Evolutionary conservation across 352 stramenopile genomes (phyloP).

Genomic region (Phytophthora rubi): DNA sequence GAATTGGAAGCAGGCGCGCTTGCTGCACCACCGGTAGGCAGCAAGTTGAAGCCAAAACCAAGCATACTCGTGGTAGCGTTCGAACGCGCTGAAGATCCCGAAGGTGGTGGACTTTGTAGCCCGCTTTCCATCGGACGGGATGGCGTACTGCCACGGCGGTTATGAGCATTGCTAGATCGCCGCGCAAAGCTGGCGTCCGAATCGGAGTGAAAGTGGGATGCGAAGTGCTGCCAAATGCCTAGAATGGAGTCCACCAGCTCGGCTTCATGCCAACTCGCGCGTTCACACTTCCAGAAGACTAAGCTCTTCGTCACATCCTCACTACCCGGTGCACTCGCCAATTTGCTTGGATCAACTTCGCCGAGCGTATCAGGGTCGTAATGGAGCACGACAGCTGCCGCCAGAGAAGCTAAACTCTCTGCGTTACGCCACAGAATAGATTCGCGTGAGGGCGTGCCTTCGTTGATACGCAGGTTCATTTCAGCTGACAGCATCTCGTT

Average conservation of each 20-base stretch:
- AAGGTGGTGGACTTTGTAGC: conserved; percentile 57
- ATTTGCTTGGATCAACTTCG: conserved; percentile 50
- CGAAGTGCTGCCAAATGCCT: conserved; percentile 83
- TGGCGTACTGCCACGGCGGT: conserved; percentile 30
- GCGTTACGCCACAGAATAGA: conserved; percentile 84
- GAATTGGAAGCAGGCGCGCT: conserved; percentile 22
- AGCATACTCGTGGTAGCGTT: conserved; percentile 44
- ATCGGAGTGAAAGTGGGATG: conserved; percentile 72
- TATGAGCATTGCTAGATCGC: conserved; percentile 54
- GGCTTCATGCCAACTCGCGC: conserved; percentile 74
- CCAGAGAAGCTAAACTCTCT: conserved; percentile 76
- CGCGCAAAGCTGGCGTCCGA: conserved; percentile 81
- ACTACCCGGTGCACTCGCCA: conserved; percentile 15
- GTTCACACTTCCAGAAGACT: conserved; percentile 83
- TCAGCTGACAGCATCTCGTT: conserved; percentile 78
- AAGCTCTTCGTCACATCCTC: conserved; percentile 36
- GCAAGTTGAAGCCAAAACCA: conserved; percentile 66
- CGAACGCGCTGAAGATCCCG: conserved; percentile 29
- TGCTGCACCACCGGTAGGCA: conserved; percentile 37
- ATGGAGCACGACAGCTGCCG: conserved; percentile 78
- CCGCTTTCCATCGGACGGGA: conserved; percentile 34
- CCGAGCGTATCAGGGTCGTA: conserved; percentile 82
- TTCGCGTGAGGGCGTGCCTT: conserved; percentile 69
- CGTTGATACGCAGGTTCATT: conserved; percentile 65
- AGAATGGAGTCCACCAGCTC: conserved; percentile 82